Evolutionary conservation across 1,139 yeast genomes (phyloP).

Genomic region (Yamadazyma siamensis): DNA sequence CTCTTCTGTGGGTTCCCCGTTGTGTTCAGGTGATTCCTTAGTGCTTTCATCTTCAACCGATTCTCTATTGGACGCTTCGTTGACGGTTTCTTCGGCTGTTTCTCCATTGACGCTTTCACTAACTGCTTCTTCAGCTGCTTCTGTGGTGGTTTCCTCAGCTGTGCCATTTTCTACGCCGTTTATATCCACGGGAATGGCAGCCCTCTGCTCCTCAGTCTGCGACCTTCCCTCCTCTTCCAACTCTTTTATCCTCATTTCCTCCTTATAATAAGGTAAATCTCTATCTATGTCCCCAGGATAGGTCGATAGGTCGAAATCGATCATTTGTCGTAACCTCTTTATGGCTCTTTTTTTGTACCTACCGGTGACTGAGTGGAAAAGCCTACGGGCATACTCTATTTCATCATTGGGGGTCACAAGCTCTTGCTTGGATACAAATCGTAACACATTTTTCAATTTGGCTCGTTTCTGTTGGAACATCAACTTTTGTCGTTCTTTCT

Average conservation of each 20-base stretch:
- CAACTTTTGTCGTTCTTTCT: conserved; percentile 74
- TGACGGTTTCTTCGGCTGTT: background rate
- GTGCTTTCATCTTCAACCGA: too few species aligned
- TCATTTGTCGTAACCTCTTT: conserved; percentile 11
- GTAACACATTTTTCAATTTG: conserved; percentile 53
- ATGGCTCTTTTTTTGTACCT: conserved; percentile 39
- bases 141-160: background rate
- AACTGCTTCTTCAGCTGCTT: background rate
- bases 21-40: background rate
- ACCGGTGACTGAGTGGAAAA: conserved; percentile 18
- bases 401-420: conserved; percentile 52
- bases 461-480: conserved; percentile 63
- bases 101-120: too few species aligned
- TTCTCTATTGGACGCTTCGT: too few species aligned
- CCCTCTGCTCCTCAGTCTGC: background rate
- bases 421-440: conserved; percentile 43
- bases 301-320: conserved; percentile 16
- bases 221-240: background rate
- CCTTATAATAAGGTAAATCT: conserved; percentile 32
- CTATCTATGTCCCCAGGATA: conserved; percentile 39
- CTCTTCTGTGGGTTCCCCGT: background rate
- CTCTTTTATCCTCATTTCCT: conserved; percentile 17
- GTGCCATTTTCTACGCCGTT: background rate
- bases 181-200: background rate
- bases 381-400: conserved; percentile 40